A percentile compares a stretch with the other conserved stretches of the same genome.
These are phyloP conservation scores for Rhododendron kiyosumense DNA, from an alignment of 148 eudicot genomes.

Conservation along the genomic window DNA sequence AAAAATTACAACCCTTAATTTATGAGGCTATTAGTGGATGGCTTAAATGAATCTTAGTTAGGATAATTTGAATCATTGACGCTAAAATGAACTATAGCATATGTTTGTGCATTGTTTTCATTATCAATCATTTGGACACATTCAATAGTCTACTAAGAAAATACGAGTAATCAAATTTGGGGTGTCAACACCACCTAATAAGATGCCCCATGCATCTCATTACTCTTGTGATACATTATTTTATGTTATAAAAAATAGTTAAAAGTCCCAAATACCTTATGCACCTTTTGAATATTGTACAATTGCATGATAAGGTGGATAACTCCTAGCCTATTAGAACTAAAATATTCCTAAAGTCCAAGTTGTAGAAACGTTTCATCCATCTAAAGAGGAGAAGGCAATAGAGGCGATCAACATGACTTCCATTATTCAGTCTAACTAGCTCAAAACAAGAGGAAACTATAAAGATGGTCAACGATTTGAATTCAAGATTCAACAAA, in stretches of 20 bases:
- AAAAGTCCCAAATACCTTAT: background rate
- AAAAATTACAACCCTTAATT: too few relatives aligned
- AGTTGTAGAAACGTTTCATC: background rate
- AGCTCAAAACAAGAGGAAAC: background rate
- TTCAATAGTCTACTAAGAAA: background rate
- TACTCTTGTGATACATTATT: too few relatives aligned
- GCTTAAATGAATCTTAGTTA: background rate
- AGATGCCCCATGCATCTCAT: background rate
- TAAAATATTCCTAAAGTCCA: background rate
- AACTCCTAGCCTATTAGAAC: background rate
- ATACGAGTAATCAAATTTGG: background rate
- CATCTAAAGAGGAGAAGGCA: background rate
- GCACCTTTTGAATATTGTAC: background rate
- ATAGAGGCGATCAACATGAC: background rate
- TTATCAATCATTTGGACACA: background rate
- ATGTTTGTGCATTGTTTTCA: background rate
- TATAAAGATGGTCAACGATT: background rate
- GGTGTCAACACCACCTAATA: too few relatives aligned
- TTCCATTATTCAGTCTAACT: too few relatives aligned
- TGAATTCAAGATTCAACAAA: background rate
- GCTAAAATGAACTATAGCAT: background rate
- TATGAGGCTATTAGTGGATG: background rate
- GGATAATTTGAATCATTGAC: background rate
- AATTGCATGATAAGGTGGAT: background rate
- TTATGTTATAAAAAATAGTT: background rate